Conservation (phyloP, 139 green algal species). For the Diplosphaera chodatii region DNA sequence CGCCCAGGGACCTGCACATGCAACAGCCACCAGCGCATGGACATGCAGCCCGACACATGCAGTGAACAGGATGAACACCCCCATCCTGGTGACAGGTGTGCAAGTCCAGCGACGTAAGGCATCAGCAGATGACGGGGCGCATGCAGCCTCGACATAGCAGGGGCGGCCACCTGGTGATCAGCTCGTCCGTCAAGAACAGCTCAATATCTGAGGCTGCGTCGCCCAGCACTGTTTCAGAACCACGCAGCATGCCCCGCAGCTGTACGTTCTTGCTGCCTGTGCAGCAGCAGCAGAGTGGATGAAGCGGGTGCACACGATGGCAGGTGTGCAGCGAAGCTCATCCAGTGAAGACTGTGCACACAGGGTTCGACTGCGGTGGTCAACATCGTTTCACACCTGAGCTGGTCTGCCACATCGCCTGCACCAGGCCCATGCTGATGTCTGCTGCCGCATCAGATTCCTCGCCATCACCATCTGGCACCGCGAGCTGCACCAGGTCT, state of each 20-base stretch:
- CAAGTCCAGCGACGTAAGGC: too few relatives aligned
- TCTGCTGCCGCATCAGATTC: conserved; percentile 2
- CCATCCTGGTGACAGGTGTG: too few relatives aligned
- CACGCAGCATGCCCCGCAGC: conserved; percentile 64
- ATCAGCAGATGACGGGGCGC: too few relatives aligned
- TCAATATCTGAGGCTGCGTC: conserved; percentile 73
- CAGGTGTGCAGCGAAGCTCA: too few relatives aligned
- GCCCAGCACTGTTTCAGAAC: conserved; percentile 80
- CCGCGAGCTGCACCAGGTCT: conserved; percentile 36
- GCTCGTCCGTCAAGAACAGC: conserved; percentile 66
- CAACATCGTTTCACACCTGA: background rate
- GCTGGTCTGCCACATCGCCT: conserved; percentile 59
- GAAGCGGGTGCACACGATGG: background rate
- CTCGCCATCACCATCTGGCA: conserved; percentile 20
- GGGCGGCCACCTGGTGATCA: conserved; percentile 23
- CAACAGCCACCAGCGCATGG: too few relatives aligned
- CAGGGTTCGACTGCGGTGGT: too few relatives aligned
- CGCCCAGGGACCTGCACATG: conserved; percentile 18
- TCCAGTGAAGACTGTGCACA: too few relatives aligned
- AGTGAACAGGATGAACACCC: too few relatives aligned
- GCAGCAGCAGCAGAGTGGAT: background rate
- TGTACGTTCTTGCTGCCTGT: conserved; percentile 37
- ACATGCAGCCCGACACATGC: too few relatives aligned
- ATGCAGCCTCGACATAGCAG: too few relatives aligned
- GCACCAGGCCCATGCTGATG: conserved; percentile 50